Percentiles rank a stretch among this genome's conserved stretches.
Evolutionary conservation across 352 stramenopile genomes (phyloP).

Genomic region (Globisporangium lucens): DNA sequence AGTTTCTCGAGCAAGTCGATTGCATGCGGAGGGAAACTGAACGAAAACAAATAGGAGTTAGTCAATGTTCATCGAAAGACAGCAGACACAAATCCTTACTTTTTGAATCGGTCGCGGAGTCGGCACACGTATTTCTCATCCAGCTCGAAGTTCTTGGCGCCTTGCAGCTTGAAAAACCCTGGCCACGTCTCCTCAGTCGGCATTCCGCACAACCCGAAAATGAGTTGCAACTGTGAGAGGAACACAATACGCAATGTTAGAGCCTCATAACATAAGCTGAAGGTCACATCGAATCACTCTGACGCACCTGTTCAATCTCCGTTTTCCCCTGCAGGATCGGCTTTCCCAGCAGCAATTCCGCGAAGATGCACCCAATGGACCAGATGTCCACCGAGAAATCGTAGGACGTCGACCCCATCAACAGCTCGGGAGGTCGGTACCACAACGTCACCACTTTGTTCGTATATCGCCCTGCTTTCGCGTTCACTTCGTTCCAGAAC

Average conservation of each 20-base stretch:
- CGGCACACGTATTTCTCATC: slow-evolving; percentile 78
- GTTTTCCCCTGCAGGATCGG: slow-evolving; percentile 82
- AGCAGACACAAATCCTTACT: slow-evolving; percentile 33
- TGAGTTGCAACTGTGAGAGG: slow-evolving; percentile 55
- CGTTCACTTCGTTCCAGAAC: slow-evolving; percentile 85
- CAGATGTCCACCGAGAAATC: slow-evolving; percentile 93
- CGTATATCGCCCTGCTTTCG: slow-evolving; percentile 82
- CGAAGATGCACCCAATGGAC: slow-evolving; percentile 91
- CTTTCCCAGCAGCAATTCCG: slow-evolving; percentile 70
- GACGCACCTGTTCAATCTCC: slow-evolving; percentile 74
- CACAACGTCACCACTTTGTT: slow-evolving; percentile 96
- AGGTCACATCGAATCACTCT: neutral
- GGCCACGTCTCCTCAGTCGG: slow-evolving; percentile 82
- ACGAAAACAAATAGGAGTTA: neutral
- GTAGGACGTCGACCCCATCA: slow-evolving; percentile 92
- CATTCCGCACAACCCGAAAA: slow-evolving; percentile 74
- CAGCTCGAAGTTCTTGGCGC: slow-evolving; percentile 60
- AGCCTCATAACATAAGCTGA: neutral
- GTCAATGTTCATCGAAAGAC: neutral
- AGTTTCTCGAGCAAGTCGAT: slow-evolving; percentile 93
- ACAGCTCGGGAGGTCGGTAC: slow-evolving; percentile 92
- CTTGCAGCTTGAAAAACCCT: slow-evolving; percentile 70
- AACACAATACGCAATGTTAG: neutral
- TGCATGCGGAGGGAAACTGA: slow-evolving; percentile 67
- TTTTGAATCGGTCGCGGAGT: slow-evolving; percentile 76